Evolutionary conservation across 2,329 filamentous ascomycete genomes (phyloP).

Genomic region (Beauveria caledonica): DNA sequence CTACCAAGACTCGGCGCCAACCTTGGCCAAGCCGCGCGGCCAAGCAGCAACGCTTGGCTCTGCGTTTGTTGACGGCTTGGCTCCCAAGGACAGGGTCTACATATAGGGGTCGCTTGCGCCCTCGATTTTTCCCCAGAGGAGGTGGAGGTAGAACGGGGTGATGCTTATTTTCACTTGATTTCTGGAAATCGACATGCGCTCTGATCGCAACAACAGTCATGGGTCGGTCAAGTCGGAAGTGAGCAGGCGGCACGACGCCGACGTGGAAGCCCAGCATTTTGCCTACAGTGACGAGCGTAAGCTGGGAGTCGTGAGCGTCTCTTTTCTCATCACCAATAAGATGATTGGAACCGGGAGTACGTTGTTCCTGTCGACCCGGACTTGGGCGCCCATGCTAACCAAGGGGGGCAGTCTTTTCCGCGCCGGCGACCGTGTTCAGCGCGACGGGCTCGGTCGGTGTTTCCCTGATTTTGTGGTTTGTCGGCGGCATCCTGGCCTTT

Average conservation of each 20-base stretch:
- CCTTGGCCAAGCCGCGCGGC: no score
- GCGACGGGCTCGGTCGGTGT: slow-evolving; percentile 42
- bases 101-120: no score
- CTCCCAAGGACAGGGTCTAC: no score
- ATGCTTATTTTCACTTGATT: no score
- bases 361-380: slow-evolving; percentile 15
- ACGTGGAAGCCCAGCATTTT: slow-evolving; percentile 32
- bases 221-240: not conserved
- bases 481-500: slow-evolving; percentile 45
- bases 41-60: no score
- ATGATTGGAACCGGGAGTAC: slow-evolving; percentile 52
- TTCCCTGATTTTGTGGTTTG: slow-evolving; percentile 22
- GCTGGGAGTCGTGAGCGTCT: slow-evolving; percentile 43
- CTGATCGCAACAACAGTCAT: not conserved
- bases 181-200: not conserved
- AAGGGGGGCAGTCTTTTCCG: slow-evolving; percentile 39
- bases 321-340: slow-evolving; percentile 49
- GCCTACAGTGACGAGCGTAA: slow-evolving; percentile 35
- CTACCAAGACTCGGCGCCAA: no score
- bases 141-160: not conserved
- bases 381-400: not conserved
- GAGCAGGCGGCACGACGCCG: not conserved
- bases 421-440: slow-evolving; percentile 43
- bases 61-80: no score
- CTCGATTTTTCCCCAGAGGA: no score